phyloP scores from a whole-genome alignment of 2,329 filamentous ascomycete genomes.

The Aspergillus fructus region DNA sequence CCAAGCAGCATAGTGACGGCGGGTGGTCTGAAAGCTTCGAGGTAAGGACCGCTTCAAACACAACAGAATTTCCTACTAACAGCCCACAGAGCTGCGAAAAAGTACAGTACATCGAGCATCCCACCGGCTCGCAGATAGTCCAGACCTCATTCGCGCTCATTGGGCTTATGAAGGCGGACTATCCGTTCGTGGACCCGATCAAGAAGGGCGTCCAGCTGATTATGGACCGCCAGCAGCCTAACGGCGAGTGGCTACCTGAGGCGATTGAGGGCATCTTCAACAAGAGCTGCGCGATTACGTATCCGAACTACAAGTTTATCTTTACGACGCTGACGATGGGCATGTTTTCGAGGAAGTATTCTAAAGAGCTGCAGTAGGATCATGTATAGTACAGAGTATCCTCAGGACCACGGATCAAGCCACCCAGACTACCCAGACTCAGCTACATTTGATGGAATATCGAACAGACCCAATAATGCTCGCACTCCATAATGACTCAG shows the following conservation, averaged over 20 bases:
- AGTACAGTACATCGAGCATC: conserved; percentile 72
- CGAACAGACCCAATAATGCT: too few species aligned
- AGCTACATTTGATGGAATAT: too few species aligned
- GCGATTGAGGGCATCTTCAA: conserved; percentile 98
- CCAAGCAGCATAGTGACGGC: conserved; percentile 81
- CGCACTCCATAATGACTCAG: not conserved
- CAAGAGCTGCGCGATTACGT: conserved; percentile 80
- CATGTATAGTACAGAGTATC: not conserved
- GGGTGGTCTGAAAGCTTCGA: conserved; percentile 76
- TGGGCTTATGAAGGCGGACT: conserved; percentile 77
- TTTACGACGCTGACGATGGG: conserved; percentile 6
- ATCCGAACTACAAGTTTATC: conserved; percentile 94
- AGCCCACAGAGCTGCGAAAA: conserved; percentile 72
- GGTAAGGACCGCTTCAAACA: not conserved
- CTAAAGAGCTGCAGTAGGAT: not conserved
- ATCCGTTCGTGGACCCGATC: conserved; percentile 71
- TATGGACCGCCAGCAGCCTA: conserved; percentile 78
- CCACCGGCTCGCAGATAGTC: conserved; percentile 77
- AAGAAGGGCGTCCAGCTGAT: conserved; percentile 74
- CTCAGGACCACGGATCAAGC: too few species aligned
- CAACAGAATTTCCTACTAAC: not conserved
- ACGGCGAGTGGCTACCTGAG: conserved; percentile 94
- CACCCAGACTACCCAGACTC: too few species aligned
- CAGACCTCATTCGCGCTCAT: conserved; percentile 92
- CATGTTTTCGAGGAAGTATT: conserved; percentile 1